Conservation (phyloP, 768 basidiomycete genomes). For the Russula ochroleuca region DNA sequence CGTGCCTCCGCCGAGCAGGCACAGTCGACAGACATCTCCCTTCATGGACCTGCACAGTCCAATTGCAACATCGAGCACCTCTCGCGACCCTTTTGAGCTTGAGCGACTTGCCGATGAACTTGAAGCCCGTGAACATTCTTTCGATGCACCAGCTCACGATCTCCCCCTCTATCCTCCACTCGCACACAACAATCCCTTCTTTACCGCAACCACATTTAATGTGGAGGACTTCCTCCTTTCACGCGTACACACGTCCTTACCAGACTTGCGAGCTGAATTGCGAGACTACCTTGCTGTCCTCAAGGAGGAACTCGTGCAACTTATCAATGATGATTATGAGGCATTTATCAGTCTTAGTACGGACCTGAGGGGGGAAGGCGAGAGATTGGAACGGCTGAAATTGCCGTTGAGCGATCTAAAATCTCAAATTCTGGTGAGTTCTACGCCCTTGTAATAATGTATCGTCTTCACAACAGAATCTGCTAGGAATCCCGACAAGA, state of each 20-base stretch:
- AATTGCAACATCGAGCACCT: slow-evolving; percentile 6
- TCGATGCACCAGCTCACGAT: slow-evolving; percentile 37
- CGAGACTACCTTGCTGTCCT: slow-evolving; percentile 77
- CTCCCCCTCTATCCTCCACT: slow-evolving; percentile 67
- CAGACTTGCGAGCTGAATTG: slow-evolving; percentile 83
- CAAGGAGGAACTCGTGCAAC: slow-evolving; percentile 89
- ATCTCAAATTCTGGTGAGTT: slow-evolving; percentile 62
- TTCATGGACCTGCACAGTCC: slow-evolving; percentile 18
- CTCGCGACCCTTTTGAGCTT: slow-evolving; percentile 59
- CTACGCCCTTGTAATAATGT: slow-evolving; percentile 5
- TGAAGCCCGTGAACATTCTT: slow-evolving; percentile 46
- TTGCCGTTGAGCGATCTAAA: slow-evolving; percentile 62
- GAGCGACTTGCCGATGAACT: slow-evolving; percentile 73
- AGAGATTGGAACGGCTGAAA: slow-evolving; percentile 62
- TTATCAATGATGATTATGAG: slow-evolving; percentile 98
- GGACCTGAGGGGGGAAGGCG: slow-evolving; percentile 81
- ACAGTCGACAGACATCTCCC: not conserved
- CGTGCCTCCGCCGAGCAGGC: not conserved
- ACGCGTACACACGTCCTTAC: slow-evolving; percentile 76
- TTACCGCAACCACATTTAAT: slow-evolving; percentile 65
- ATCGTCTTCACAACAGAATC: not conserved
- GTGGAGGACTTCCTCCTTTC: slow-evolving; percentile 87
- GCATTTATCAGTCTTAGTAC: slow-evolving; percentile 96
- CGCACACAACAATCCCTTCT: slow-evolving; percentile 71
- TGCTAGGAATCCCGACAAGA: slow-evolving; percentile 56